Evolutionary conservation across 2,329 filamentous ascomycete species (phyloP), one percentile per base, ranked within the genome.

Genomic region (Alternaria hordeiaustralica): DNA sequence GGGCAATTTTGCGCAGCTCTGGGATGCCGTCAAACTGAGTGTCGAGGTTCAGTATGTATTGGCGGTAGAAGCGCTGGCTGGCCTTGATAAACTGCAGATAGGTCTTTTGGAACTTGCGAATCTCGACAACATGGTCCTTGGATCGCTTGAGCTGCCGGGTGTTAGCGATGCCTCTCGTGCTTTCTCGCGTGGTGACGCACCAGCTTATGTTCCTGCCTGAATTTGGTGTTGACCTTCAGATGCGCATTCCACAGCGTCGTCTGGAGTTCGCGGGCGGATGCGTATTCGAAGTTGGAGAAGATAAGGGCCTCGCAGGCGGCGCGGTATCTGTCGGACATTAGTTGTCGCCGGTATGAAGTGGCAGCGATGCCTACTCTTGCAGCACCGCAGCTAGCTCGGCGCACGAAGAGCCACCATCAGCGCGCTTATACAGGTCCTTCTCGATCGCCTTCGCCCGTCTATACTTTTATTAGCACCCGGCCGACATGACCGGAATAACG

Each of bases 11-110:
- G 70, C 87, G 83, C 71, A 91, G 78, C 72, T 89, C 87, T 6
- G 84, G 79, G 44, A 90, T 84, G 43, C 84, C 85, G 36, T 84
- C 83, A 67, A 85, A 89, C 63, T 85, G 83, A 18, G 84, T 84
- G 57, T 91, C 89, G 23, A 97, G 84, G 60, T 90, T 88, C 78
- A 95, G 89, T 58, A 97, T 91, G 74, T 93, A 96, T 69, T 89
- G 90, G 74, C 92, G 89, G 84, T 98, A 98, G 79, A 97, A 97
- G 73, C 89, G 89, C 80, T 96, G 92, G 69, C 93, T 92, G 50
- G 90, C 90, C 80, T 95, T 96, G 71, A 98, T 88, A 78, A 97
- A 98, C 70, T 89, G 88, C 61, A 90, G 84, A 79, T 96, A 98
- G 67, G 90, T 86, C 80, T 92, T 94, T 78, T 92, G 90, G 55